Evolutionary conservation across 2,329 filamentous ascomycete species (phyloP).

Genomic region (Immersiporthe knoxdaviesiana): DNA sequence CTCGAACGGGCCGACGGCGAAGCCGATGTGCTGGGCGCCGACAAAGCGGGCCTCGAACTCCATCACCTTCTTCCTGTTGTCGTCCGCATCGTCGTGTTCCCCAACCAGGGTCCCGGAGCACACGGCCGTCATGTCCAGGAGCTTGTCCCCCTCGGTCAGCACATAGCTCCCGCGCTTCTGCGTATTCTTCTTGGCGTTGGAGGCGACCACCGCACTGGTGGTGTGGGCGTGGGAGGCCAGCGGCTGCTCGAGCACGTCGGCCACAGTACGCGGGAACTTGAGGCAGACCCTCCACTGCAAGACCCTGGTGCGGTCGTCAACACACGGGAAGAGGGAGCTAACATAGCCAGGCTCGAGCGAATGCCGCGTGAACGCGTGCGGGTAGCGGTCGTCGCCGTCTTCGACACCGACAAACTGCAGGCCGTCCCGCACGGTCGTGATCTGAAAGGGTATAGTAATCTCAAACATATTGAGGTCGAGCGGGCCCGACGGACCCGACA

Average conservation of each 20-base stretch:
- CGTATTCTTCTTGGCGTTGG: slow-evolving; percentile 38
- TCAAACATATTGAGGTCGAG: slow-evolving; percentile 33
- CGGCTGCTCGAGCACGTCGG: slow-evolving; percentile 68
- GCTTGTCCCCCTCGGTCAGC: slow-evolving; percentile 74
- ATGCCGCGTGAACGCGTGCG: slow-evolving; percentile 88
- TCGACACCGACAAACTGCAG: slow-evolving; percentile 89
- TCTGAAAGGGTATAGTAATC: slow-evolving; percentile 74
- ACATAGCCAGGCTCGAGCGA: slow-evolving; percentile 77
- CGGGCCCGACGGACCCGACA: slow-evolving; percentile 19
- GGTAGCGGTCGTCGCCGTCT: slow-evolving; percentile 78
- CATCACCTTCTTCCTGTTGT: slow-evolving; percentile 83
- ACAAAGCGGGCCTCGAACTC: slow-evolving; percentile 78
- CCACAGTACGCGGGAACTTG: slow-evolving; percentile 82
- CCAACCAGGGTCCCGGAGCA: slow-evolving; percentile 89
- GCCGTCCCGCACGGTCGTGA: slow-evolving; percentile 78
- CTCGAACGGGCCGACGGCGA: slow-evolving; percentile 93
- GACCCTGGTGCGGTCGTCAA: slow-evolving; percentile 77
- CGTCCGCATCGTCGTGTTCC: slow-evolving; percentile 75
- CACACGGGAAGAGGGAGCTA: slow-evolving; percentile 88
- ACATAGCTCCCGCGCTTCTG: slow-evolving; percentile 48
- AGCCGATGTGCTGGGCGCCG: slow-evolving; percentile 86
- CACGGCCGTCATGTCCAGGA: slow-evolving; percentile 85
- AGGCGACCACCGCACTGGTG: slow-evolving; percentile 25
- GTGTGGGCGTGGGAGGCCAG: slow-evolving; percentile 43
- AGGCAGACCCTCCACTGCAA: slow-evolving; percentile 89